These are phyloP conservation scores for Termitomyces sp. DNA, from an alignment of 768 basidiomycete genomes.

Conservation along the genomic window DNA sequence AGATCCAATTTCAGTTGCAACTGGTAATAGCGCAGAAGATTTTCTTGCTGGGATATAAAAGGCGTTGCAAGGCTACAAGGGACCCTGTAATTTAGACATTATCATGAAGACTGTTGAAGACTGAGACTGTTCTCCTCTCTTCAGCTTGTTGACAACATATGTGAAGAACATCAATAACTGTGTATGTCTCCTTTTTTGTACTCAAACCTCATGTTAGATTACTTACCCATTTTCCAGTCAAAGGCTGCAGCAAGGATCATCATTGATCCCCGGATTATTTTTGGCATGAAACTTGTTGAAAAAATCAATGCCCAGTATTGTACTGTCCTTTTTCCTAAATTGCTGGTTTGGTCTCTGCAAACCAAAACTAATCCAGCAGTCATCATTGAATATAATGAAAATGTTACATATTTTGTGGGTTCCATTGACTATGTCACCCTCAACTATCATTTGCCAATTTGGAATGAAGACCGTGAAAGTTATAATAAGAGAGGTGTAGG, in stretches of 20 bases:
- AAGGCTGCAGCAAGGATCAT: background rate
- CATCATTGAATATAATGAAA: background rate
- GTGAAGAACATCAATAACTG: background rate
- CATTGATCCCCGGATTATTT: background rate
- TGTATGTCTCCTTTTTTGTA: background rate
- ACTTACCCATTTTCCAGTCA: background rate
- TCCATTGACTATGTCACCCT: background rate
- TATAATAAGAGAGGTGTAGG: too few species aligned
- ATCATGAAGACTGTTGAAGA: background rate
- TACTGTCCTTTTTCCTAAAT: background rate
- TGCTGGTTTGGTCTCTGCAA: background rate
- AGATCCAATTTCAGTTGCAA: background rate
- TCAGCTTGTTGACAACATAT: background rate
- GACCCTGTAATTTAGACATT: background rate
- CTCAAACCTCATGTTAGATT: background rate
- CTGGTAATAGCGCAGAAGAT: background rate
- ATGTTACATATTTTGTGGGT: background rate
- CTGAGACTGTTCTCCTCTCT: background rate
- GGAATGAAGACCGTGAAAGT: too few species aligned
- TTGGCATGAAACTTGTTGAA: background rate
- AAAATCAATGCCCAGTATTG: background rate
- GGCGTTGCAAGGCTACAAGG: background rate
- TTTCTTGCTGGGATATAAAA: background rate
- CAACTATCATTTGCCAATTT: background rate
- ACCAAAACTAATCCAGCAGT: background rate